phyloP scores from a whole-genome alignment of 2,329 filamentous ascomycete species.

The Penicillium sp. region DNA sequence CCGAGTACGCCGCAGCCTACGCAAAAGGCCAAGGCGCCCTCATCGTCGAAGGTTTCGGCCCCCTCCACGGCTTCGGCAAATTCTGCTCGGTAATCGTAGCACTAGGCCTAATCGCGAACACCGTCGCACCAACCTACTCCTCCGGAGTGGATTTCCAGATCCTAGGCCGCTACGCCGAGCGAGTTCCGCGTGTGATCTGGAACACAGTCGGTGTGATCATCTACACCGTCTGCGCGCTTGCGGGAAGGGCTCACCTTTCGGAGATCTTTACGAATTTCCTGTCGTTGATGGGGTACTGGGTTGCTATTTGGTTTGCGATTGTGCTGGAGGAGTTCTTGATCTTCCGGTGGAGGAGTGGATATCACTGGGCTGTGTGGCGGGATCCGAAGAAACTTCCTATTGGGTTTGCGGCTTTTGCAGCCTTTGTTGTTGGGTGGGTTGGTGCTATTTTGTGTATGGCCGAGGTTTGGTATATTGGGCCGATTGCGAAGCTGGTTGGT shows the following conservation, averaged over 20 bases:
- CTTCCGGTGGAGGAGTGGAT: constrained; percentile 55
- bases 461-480: constrained; percentile 68
- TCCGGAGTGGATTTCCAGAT: constrained; percentile 68
- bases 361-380: constrained; percentile 64
- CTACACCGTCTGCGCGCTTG: constrained; percentile 64
- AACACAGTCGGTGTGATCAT: constrained; percentile 62
- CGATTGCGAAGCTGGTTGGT: constrained; percentile 58
- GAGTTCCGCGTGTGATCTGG: constrained; percentile 64
- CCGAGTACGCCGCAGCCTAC: constrained; percentile 59
- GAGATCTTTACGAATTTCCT: constrained; percentile 69
- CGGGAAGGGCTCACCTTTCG: constrained; percentile 60
- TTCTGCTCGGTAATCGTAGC: constrained; percentile 67
- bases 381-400: constrained; percentile 59
- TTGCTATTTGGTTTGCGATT: constrained; percentile 64
- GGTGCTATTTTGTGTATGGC: constrained; percentile 67
- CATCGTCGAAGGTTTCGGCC: constrained; percentile 61
- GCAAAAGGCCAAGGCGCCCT: constrained; percentile 61
- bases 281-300: constrained; percentile 70
- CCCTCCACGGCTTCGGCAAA: constrained; percentile 62
- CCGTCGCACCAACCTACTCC: constrained; percentile 64
- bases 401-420: constrained; percentile 60
- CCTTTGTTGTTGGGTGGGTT: constrained; percentile 65
- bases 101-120: constrained; percentile 65
- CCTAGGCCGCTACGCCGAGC: constrained; percentile 58
- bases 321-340: constrained; percentile 59